A percentile compares a stretch with the other conserved stretches of the same genome.
These are phyloP conservation scores for Raphidocelis subcapitata DNA, from an alignment of 139 green algal genomes.

Conservation along the genomic window DNA sequence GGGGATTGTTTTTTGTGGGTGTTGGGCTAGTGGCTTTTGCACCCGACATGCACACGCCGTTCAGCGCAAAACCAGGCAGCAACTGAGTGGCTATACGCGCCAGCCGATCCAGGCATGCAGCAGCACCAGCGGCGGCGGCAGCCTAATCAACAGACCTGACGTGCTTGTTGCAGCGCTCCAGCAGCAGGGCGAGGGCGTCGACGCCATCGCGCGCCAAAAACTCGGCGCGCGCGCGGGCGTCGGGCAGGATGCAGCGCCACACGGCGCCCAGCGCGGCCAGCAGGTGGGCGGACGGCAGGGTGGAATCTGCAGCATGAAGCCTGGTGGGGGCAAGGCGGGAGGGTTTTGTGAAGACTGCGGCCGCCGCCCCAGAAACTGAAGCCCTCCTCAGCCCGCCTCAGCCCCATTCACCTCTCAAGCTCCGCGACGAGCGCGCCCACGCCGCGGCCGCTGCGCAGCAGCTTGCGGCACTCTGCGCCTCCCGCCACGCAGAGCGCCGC, in stretches of 20 bases:
- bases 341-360: not conserved
- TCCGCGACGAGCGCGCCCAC: slow-evolving; percentile 37
- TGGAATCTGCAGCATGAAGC: slow-evolving; percentile 17
- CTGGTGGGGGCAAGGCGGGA: not conserved
- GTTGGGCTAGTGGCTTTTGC: not conserved
- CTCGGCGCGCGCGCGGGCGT: slow-evolving; percentile 10
- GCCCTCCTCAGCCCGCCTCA: not conserved
- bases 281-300: slow-evolving; percentile 33
- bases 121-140: not conserved
- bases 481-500: slow-evolving; percentile 29
- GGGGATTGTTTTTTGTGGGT: not conserved
- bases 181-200: slow-evolving; percentile 36
- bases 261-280: slow-evolving; percentile 47
- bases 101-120: not conserved
- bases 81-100: too few relatives aligned
- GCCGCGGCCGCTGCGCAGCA: slow-evolving; percentile 6
- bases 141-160: slow-evolving; percentile 20
- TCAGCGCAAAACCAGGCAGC: not conserved
- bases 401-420: slow-evolving; percentile 13
- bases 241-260: slow-evolving; percentile 43
- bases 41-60: too few relatives aligned
- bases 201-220: slow-evolving; percentile 28
- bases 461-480: slow-evolving; percentile 1
- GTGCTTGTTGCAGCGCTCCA: slow-evolving; percentile 31
- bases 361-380: not conserved